Evolutionary conservation across 306 rosid genomes (phyloP), one percentile per base, ranked within the genome.

Genomic region (Vicia sativa): DNA sequence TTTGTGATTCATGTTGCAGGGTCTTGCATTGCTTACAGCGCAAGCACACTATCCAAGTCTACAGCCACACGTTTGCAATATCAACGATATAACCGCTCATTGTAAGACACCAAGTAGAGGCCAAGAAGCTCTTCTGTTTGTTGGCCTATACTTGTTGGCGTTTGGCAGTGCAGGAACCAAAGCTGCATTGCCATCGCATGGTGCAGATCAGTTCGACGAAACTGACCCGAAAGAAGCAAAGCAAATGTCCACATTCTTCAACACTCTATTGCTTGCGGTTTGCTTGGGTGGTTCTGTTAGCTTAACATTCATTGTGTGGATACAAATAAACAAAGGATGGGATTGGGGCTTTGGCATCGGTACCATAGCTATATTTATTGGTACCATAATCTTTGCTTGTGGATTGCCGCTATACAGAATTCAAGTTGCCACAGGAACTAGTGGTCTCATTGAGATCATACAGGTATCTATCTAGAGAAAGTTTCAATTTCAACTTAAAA

Each of bases 191-290:
- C 98, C 98, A 11, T 49, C 97, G 21, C 98, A 93, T 60, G 96
- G 98, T 3, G 98, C 98, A 0, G 96, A 93, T 49, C 98, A 93
- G 69, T 93, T 86, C 55, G 91, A 93, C 9, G 91, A 87, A 53
- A 75, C 74, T 1, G 96, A 90, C 71, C 96, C 89, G 4, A 82
- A 78, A 67, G 98, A 93, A 80, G 72, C 83, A 12, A 74, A 10
- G 49, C 77, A 78, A 60, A 93, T 87, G 93, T 90, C 98, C 11
- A 85, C 85, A 28, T 90, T 83, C 86, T 90, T 93, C 41, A 90
- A 93, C 78, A 4, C 61, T 34, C 83, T 93, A 52, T 67, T 93
- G 42, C 75, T 93, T 5, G 83, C 90, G 14, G n/a, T 80, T 13
- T 93, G 96, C 73, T 0, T 67, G 3, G 98, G 98, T 25, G 96